Percentiles rank a stretch among this genome's conserved stretches.
phyloP scores from a whole-genome alignment of 176 grass and related monocot genomes.

The Themeda triandra region DNA sequence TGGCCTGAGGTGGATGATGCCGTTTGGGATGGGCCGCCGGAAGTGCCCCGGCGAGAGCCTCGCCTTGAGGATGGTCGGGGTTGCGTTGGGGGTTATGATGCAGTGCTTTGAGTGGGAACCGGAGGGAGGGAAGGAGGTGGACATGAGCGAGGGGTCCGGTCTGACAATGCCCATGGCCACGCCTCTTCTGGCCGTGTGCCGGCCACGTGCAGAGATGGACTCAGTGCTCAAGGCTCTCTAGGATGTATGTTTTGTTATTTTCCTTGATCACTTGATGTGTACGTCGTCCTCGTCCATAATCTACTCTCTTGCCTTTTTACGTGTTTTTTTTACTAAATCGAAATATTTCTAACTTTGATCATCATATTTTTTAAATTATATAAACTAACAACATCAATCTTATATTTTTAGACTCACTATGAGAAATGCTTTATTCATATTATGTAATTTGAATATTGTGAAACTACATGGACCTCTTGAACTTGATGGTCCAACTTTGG shows the following conservation, averaged over 20 bases:
- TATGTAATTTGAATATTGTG: too few species aligned
- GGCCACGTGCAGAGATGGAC: conserved; percentile 16
- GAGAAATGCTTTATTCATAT: too few species aligned
- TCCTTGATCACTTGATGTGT: too few species aligned
- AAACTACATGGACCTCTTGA: too few species aligned
- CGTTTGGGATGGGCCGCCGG: conserved; percentile 51
- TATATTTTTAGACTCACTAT: too few species aligned
- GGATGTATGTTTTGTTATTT: not conserved
- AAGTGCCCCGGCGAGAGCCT: conserved; percentile 50
- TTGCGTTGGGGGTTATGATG: conserved; percentile 34
- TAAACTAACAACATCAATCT: too few species aligned
- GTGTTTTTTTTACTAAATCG: too few species aligned
- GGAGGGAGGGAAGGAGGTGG: conserved; percentile 16
- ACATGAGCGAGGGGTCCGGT: conserved; percentile 55
- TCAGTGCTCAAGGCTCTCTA: not conserved
- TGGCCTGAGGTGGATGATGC: conserved; percentile 36
- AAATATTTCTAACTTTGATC: too few species aligned
- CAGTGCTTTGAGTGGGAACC: conserved; percentile 58
- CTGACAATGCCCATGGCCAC: conserved; percentile 61
- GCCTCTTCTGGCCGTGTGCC: conserved; percentile 35
- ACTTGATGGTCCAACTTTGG: too few species aligned
- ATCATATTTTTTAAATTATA: too few species aligned
- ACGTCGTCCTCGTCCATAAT: too few species aligned
- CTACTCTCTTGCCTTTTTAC: too few species aligned
- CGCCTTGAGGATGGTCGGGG: not conserved